Base-by-base conservation (phyloP, 2,329 filamentous ascomycete genomes). In the Pleurostoma richardsiae region DNA sequence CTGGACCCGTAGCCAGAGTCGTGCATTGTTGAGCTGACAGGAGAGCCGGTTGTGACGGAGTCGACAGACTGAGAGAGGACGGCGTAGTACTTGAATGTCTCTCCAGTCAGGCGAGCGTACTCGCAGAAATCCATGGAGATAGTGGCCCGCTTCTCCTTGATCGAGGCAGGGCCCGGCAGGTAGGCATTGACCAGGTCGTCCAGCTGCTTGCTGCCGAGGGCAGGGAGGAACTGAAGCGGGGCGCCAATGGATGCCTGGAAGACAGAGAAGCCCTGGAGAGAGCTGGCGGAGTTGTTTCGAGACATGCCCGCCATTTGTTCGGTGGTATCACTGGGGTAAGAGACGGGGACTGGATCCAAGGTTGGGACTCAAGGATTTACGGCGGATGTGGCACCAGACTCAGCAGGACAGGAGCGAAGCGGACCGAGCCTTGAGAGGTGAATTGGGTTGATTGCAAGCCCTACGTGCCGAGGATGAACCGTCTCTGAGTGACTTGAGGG, bases 181-280 rank as follows among this genome's bases (percentile, higher is more conserved):
- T 82, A 82, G 51, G 73, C 70, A 61, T 80, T 67, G 56, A 85
- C 73, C 60, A 85, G 65, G 45, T 76, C 68, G 56, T 83, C 79
- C 45, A 85, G 72, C 62, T 88, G 75, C 65, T 77, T 56, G 50
- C 76, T 71, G 59, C 83, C 70, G 65, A 89, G 69, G 57, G 84
- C 68, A 69, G 88, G 76, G 62, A 83, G 66, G 76, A 89, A 82
- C 66, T 89, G 70, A 47, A 85, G 70, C 50, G 74, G 66, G 42
- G 74, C 72, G 44, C 80, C 80, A 46, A 80, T 68, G 42, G 70
- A 62, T 40, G 78, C 71, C 68, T 85, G 81, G 59, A 74, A 80
- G 61, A 84, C 71, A 49, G 79, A 80, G 63, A 82, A 82, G 47
- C 77, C 77, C 65, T 73, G 63, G 36, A 67, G 56, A 52, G 63